Evolutionary conservation across 2,329 filamentous ascomycete genomes (phyloP), one percentile per base, ranked within the genome.

Genomic region (Fusarium protoensiforme): DNA sequence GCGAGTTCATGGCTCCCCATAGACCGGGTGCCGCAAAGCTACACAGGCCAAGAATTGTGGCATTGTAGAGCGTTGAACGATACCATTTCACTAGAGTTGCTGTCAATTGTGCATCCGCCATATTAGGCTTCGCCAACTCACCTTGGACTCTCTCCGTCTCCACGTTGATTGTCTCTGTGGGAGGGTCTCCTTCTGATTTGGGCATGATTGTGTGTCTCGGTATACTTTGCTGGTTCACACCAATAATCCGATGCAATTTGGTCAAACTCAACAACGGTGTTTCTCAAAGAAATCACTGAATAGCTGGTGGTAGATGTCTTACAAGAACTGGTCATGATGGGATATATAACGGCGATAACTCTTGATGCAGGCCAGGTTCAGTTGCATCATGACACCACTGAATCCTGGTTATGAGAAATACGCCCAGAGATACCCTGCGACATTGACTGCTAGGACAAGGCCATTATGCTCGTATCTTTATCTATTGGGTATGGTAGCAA

Each of bases 1-100:
- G 63, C 2, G 75, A 74, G 59, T 78, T 78, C 72, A 77, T 78
- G 2, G 77, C 76, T 18, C 67, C 72, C 73, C 75, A 78, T 11
- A 77, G 35, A 13, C 75, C 8, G 68, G 54, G 54, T 2, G 54
- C 54, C 7, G 33, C 22, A 18, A 57, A 57, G 54, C 22, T 38
- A 39, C 54, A 57, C 5, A 57, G 20, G 20, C 33, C 54, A 10
- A 57, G 33, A 7, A 57, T 27, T 1, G 35, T 57, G 22, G 22
- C 35, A 38, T 57, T 57, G 35, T 38, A 57, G 35, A 57, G 35
- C 10, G 54, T 57, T n/a, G 54, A 38, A 13, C 54, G 31, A 27
- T 57, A 16, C 35, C 54, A 57, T 20, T 51, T 51, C 1, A 51
- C 46, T 51, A 8, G 18, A 41, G 7, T 7, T 20, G 7, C 24